These are phyloP conservation scores for Phytopythium cucurbitacearum DNA, from an alignment of 352 stramenopile genomes.

Conservation along the genomic window DNA sequence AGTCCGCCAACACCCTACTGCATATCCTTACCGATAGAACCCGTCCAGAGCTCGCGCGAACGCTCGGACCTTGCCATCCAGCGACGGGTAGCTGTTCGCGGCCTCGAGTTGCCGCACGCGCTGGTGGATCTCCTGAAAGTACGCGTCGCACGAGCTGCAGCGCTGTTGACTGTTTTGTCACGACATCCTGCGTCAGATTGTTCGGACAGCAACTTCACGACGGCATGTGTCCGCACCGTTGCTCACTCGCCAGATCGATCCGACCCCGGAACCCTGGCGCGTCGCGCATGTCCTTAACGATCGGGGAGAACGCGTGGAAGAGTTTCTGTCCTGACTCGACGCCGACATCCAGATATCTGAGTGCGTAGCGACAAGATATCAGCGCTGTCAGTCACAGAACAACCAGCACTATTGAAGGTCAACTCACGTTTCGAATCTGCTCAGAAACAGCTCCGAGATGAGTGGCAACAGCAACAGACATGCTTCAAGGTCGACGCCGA, in stretches of 20 bases:
- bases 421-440: slow-evolving; percentile 64
- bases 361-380: neutral
- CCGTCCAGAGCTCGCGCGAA: slow-evolving; percentile 36
- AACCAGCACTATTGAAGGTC: neutral
- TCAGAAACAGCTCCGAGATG: slow-evolving; percentile 57
- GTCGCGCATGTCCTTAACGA: slow-evolving; percentile 63
- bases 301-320: slow-evolving; percentile 66
- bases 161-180: slow-evolving; percentile 33
- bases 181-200: neutral
- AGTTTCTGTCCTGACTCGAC: slow-evolving; percentile 59
- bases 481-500: slow-evolving; percentile 69
- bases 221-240: slow-evolving; percentile 30
- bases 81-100: slow-evolving; percentile 20
- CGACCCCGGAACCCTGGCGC: slow-evolving; percentile 40
- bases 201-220: neutral
- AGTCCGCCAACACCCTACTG: no score
- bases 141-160: slow-evolving; percentile 54
- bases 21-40: slow-evolving; percentile 25
- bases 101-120: slow-evolving; percentile 32
- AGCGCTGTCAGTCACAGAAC: neutral
- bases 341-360: slow-evolving; percentile 53
- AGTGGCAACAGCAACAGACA: slow-evolving; percentile 76
- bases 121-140: slow-evolving; percentile 66
- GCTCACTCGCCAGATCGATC: slow-evolving; percentile 71
- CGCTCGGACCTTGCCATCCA: slow-evolving; percentile 43